Evolutionary conservation across 2,329 filamentous ascomycete species (phyloP), one percentile per base, ranked within the genome.

Genomic region (Pestalotiopsis sp.): DNA sequence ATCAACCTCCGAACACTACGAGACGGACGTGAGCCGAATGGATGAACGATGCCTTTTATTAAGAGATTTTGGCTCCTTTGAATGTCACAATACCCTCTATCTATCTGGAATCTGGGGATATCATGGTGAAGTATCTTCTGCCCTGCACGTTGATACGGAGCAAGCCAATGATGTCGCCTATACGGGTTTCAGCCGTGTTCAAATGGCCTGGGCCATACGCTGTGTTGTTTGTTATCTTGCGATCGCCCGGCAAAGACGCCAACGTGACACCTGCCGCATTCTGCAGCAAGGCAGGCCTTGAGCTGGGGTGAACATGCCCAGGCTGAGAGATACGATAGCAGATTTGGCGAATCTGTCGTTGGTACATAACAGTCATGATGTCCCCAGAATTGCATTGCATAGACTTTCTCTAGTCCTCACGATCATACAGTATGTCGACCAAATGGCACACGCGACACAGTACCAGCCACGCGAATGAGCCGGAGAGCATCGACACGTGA

Each of bases 231-330:
- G 44, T 44, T 66, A 66, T 58, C 64, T 48, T 40, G 52, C 44
- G 44, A 52, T 52, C 44, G 44, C 44, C 30, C 44, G 44, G 17
- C 17, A 52, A 20, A 48, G 22, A 17, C 61, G 22, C 44, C 22
- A 40, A 64, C 26, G 35, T 66, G 55, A 30, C 64, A 66, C 64
- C 64, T 66, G 64, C 64, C 64, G 64, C 64, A 40, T 66, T 66
- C 63, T 65, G 48, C 63, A 63, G 22, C 39, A 24, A 63, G 13
- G 17, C 17, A 9, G 7, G 44, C 44, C 17, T 17, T 52, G 9
- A 14, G 56, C 56, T 59, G 56, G 56, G 30, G 10, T 35, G n/a
- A 59, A 14, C 56, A n/a, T 59, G 30, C 30, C 56, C 30, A 26
- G 56, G 56, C 30, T 26, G 24, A 59, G 24, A 35, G 30, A 26